phyloP scores from a whole-genome alignment of 208 protist genomes.

The Acanthamoeba rhysodes region DNA sequence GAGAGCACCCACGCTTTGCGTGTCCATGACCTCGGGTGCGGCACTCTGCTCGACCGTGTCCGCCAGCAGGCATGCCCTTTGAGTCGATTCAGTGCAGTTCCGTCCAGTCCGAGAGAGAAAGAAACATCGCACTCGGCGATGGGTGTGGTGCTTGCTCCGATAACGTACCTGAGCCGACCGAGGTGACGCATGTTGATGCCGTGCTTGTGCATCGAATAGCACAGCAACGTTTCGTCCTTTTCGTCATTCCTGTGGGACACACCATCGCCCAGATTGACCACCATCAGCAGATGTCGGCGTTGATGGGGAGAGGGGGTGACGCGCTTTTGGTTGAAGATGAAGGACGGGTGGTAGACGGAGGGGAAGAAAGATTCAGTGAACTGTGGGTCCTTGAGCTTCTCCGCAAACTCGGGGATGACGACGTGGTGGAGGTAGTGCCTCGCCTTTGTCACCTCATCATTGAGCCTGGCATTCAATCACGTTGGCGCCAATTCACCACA shows the following conservation, averaged over 20 bases:
- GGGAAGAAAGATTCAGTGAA: conserved; percentile 10
- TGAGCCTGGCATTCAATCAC: neutral
- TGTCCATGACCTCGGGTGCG: too few relatives aligned
- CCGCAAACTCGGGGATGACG: conserved; percentile 26
- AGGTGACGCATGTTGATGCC: conserved; percentile 73
- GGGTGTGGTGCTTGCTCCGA: neutral
- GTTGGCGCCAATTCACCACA: neutral
- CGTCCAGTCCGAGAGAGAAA: neutral
- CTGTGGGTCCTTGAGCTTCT: neutral
- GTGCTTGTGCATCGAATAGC: conserved; percentile 22
- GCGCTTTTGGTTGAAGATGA: conserved; percentile 16
- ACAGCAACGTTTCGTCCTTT: neutral
- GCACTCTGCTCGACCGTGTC: neutral
- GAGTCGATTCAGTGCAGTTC: neutral
- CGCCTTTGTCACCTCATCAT: neutral
- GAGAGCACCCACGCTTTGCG: neutral
- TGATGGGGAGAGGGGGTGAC: neutral
- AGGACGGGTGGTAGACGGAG: neutral
- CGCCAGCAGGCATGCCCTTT: neutral
- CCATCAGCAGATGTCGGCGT: neutral
- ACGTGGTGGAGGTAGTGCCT: neutral
- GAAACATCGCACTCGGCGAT: neutral
- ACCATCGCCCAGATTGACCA: neutral
- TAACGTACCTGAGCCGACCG: neutral
- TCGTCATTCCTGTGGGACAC: neutral